Percentiles rank a stretch among this genome's conserved stretches.
Conservation (phyloP, 2,329 filamentous ascomycete species). For the Diaporthe caulivora region DNA sequence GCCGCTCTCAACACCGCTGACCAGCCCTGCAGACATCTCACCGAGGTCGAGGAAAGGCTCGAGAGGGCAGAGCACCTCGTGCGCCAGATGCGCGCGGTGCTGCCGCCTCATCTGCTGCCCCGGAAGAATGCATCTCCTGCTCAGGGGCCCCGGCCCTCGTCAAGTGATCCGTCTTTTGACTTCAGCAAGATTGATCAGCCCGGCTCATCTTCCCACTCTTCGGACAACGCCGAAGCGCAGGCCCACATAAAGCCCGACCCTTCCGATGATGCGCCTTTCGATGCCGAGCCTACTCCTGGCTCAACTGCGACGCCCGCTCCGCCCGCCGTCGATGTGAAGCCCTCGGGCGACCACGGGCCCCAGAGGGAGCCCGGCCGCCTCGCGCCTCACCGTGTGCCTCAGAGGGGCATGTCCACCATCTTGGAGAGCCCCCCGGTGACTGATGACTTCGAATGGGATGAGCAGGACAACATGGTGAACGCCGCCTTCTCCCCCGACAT, state of each 20-base stretch:
- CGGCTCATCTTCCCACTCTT: slow-evolving; percentile 29
- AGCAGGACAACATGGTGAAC: slow-evolving; percentile 47
- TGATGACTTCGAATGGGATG: slow-evolving; percentile 54
- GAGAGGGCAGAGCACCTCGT: slow-evolving; percentile 50
- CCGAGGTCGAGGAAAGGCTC: slow-evolving; percentile 57
- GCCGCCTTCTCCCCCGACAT: slow-evolving; percentile 45
- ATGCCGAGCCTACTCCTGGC: slow-evolving; percentile 33
- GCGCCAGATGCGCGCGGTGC: slow-evolving; percentile 46
- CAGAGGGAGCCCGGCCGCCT: slow-evolving; percentile 38
- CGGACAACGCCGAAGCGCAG: slow-evolving; percentile 28
- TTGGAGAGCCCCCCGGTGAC: slow-evolving; percentile 50
- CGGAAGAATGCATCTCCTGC: slow-evolving; percentile 34
- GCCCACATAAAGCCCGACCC: slow-evolving; percentile 39
- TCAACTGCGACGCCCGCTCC: slow-evolving; percentile 24
- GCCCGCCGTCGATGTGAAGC: slow-evolving; percentile 32
- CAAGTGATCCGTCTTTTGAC: slow-evolving; percentile 38
- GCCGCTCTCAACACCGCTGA: slow-evolving; percentile 35
- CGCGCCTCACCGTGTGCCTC: slow-evolving; percentile 39
- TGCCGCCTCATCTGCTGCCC: slow-evolving; percentile 45
- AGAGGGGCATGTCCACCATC: slow-evolving; percentile 40
- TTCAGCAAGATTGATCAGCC: slow-evolving; percentile 39
- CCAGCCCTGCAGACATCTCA: slow-evolving; percentile 50
- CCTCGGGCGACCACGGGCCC: slow-evolving; percentile 26
- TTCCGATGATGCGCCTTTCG: slow-evolving; percentile 36
- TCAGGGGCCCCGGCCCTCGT: slow-evolving; percentile 28